Evolutionary conservation across 148 eudicot species (phyloP), one percentile per base, ranked within the genome.

Genomic region (Chenopodium album): DNA sequence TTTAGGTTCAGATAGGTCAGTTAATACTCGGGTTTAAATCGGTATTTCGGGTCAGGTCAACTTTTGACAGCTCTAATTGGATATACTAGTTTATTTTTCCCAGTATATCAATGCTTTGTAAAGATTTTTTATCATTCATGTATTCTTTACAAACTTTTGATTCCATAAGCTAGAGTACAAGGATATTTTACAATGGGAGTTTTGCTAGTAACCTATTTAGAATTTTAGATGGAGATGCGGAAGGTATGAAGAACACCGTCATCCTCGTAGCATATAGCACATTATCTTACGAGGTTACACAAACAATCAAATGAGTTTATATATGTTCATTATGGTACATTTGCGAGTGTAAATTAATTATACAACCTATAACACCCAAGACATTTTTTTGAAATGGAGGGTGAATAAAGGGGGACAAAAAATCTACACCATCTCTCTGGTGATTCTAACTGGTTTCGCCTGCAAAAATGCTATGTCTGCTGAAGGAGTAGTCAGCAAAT

Each of bases 401-500:
- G 6, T 17, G 48, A 82, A 29, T 4, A 59, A 68, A 37, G 20
- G 29, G 41, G 73, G 56, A 37, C 16, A 72, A 73, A 3, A 47
- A 70, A 69, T 83, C 82, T 86, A 89, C n/a, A 88, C 82, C 23
- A 83, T 78, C 75, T 94, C 96, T 76, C 85, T 88, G 56, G 93
- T 89, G 75, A 89, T 89, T 84, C 78, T 90, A 76, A 86, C 93
- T 9, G 96, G 89, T 77, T 89, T 89, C 83, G 92, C 98, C 87
- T 87, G 90, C 89, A 94, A 77, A 86, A 90, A 94, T 84, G 96
- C 91, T 71, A 92, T 88, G 72, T 91, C 96, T 32, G 91, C 84
- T 65, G 86, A 81, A 60, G 90, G 87, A 74, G 84, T 23, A 50
- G 85, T 86, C 65, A 94, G 87, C 86, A 92, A 85, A 83, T 90